phyloP scores from a whole-genome alignment of 2,329 filamentous ascomycete species.

The Monilinia aucupariae region DNA sequence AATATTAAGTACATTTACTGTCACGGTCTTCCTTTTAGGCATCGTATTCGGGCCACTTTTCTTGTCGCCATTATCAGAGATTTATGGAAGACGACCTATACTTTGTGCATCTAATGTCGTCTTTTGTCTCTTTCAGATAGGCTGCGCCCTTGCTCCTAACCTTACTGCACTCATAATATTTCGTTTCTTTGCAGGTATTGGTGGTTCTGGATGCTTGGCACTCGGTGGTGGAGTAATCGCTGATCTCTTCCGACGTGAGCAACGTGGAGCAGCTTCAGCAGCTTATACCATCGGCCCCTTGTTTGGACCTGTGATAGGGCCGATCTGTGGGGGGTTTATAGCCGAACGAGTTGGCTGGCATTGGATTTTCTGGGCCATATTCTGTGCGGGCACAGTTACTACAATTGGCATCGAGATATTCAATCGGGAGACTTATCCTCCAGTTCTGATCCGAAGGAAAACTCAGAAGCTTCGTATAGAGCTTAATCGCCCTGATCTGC shows the following conservation, averaged over 20 bases:
- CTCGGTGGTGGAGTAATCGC: slow-evolving; percentile 40
- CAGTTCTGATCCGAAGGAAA: slow-evolving; percentile 46
- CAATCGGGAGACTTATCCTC: slow-evolving; percentile 43
- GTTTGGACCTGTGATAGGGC: slow-evolving; percentile 32
- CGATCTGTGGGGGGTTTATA: slow-evolving; percentile 27
- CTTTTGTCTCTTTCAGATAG: slow-evolving; percentile 59
- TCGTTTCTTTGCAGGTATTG: slow-evolving; percentile 44
- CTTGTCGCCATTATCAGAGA: slow-evolving; percentile 54
- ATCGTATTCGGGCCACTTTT: slow-evolving; percentile 54
- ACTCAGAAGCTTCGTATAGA: slow-evolving; percentile 38
- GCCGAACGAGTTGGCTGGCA: slow-evolving; percentile 46
- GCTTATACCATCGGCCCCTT: slow-evolving; percentile 26
- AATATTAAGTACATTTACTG: slow-evolving; percentile 20
- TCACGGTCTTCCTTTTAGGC: slow-evolving; percentile 51
- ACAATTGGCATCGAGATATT: slow-evolving; percentile 37
- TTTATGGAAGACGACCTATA: slow-evolving; percentile 56
- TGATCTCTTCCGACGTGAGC: slow-evolving; percentile 37
- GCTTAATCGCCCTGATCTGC: slow-evolving; percentile 40
- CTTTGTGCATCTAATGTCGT: slow-evolving; percentile 52
- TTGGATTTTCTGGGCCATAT: slow-evolving; percentile 40
- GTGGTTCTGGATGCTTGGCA: slow-evolving; percentile 41
- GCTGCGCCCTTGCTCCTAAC: slow-evolving; percentile 54
- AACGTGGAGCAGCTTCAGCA: slow-evolving; percentile 32
- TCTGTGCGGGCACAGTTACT: slow-evolving; percentile 40
- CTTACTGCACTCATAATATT: slow-evolving; percentile 41